Base-by-base conservation (phyloP, 805 yeast genomes). In the Ogataea kodamae region DNA sequence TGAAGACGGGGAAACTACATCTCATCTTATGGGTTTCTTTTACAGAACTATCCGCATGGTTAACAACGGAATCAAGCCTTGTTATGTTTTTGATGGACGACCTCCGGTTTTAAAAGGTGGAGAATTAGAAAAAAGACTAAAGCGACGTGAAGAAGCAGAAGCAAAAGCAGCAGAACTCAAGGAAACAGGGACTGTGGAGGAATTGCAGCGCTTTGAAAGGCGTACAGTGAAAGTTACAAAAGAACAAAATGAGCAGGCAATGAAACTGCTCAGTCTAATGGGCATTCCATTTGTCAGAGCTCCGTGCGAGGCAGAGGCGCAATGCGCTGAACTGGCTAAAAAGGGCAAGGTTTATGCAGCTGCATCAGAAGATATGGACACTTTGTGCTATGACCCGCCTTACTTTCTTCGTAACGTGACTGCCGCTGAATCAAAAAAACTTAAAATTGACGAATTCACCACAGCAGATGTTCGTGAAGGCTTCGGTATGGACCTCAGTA, bases 311-410 rank as follows among this genome's bases (percentile, higher is more conserved):
- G 99, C 99, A 2, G 99, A 92, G 58, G 96, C 98, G 0, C 97
- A 92, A 52, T 92, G 98, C 67, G 97, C 98, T 0, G 92, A 78
- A 43, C 63, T 92, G 29, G 97, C 97, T 3, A 74, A 78, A 38
- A 74, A 77, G 9, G 97, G 96, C 2, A 88, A 87, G 54, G 97
- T 90, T 0, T 92, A 80, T 55, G 98, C 95, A 6, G 96, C 97
- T 3, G 98, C 97, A 1, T 83, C 95, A 5, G 98, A 92, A 58
- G 98, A 92, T 75, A 92, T 92, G 98, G 98, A 92, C 62, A 92
- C 98, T 1, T 59, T 92, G 36, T 92, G 97, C 53, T 92, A 90
- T 55, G 80, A 77, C 37, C 85, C 97, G 2, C 92, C 95, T 5
- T 77, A 64, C 40, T 63, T 92, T 34, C 67, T 92, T 41, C 74